phyloP scores from a whole-genome alignment of 2,329 filamentous ascomycete genomes.

The Aspergillus ustus region DNA sequence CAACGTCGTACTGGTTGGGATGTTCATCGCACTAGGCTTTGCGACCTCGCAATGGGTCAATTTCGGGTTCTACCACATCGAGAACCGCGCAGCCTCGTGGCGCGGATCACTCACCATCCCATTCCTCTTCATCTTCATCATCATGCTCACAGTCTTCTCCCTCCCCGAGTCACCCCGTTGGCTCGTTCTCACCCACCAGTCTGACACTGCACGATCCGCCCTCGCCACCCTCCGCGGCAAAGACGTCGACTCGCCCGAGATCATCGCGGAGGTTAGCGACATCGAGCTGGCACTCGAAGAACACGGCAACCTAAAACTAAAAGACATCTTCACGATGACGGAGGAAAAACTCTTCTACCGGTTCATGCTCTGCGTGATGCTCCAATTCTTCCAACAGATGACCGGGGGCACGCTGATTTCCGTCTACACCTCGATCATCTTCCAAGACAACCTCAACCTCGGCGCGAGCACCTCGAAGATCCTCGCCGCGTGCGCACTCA shows the following conservation, averaged over 20 bases:
- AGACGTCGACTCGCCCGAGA: constrained; percentile 36
- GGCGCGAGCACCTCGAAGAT: constrained; percentile 4
- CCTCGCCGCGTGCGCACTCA: constrained; percentile 15
- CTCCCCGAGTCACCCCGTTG: constrained; percentile 43
- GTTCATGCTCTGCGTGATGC: constrained; percentile 52
- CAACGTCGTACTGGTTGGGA: constrained; percentile 3
- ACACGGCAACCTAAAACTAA: constrained; percentile 46
- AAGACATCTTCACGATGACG: constrained; percentile 46
- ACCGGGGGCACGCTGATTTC: constrained; percentile 40
- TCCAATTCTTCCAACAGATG: constrained; percentile 53
- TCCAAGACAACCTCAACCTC: constrained; percentile 16
- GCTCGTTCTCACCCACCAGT: constrained; percentile 30
- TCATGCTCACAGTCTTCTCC: constrained; percentile 30
- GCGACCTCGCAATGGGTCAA: constrained; percentile 2
- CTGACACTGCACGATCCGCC: constrained; percentile 28
- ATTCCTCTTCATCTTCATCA: constrained; percentile 11
- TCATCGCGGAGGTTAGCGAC: constrained; percentile 50
- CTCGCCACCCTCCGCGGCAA: constrained; percentile 16
- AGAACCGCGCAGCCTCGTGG: not conserved
- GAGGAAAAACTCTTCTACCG: constrained; percentile 56
- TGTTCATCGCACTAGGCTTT: constrained; percentile 4
- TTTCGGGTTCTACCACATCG: not conserved
- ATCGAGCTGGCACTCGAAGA: constrained; percentile 51
- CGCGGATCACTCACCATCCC: constrained; percentile 1
- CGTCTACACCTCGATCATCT: constrained; percentile 41